A percentile compares a stretch with the other conserved stretches of the same genome.
These are phyloP conservation scores for Euphrasia confusa DNA, from an alignment of 257 asterid genomes.

Conservation along the genomic window DNA sequence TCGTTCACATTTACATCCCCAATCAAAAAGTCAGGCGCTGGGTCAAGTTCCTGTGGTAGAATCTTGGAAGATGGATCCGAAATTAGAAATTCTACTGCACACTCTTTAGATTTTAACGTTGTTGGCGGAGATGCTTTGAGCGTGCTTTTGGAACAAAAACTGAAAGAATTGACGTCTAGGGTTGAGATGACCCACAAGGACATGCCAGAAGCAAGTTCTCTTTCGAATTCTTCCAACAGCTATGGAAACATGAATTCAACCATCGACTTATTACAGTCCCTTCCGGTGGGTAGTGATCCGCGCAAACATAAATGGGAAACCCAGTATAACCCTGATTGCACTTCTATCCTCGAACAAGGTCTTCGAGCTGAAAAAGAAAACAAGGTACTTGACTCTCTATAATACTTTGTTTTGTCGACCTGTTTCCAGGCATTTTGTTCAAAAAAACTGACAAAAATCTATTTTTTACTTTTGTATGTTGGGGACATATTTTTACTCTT, in stretches of 20 bases:
- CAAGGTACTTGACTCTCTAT: conserved; percentile 45
- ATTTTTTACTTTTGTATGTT: too few species aligned
- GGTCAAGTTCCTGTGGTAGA: conserved; percentile 35
- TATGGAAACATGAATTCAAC: conserved; percentile 31
- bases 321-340: conserved; percentile 30
- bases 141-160: conserved; percentile 83
- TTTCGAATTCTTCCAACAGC: conserved; percentile 36
- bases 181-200: conserved; percentile 61
- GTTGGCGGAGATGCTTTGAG: conserved; percentile 78
- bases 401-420: not conserved
- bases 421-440: not conserved
- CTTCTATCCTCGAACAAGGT: conserved; percentile 37
- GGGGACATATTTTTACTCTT: not conserved
- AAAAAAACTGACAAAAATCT: not conserved
- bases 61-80: conserved; percentile 36
- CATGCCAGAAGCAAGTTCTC: conserved; percentile 33
- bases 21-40: conserved; percentile 56
- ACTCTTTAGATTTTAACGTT: conserved; percentile 44
- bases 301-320: conserved; percentile 33
- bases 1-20: conserved; percentile 98
- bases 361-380: conserved; percentile 33
- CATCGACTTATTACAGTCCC: conserved; percentile 23
- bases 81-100: conserved; percentile 32
- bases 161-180: conserved; percentile 74
- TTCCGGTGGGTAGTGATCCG: conserved; percentile 29